Evolutionary conservation across 176 grass and related monocot species (phyloP), one percentile per base, ranked within the genome.

Genomic region (Eragrostis nindensis): DNA sequence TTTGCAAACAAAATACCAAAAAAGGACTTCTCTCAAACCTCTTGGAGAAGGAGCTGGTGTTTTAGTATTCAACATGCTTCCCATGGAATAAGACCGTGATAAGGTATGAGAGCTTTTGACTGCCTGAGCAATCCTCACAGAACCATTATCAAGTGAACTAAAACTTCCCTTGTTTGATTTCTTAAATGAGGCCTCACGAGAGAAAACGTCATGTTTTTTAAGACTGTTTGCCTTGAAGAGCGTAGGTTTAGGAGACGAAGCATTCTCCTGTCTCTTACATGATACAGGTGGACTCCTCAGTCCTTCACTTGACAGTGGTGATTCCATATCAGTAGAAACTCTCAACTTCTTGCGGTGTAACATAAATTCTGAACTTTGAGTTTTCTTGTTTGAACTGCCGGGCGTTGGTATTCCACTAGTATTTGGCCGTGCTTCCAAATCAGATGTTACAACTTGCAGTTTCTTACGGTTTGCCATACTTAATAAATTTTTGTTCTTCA

Each of bases 71-170:
- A 84, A 57, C 39, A 68, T 73, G 64, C 70, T 90, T 76, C 83
- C 86, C 70, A 86, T 68, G 76, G 93, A 88, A 86, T 88, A 83
- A 49, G 86, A 91, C 55, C 86, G 82, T 52, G 91, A 90, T 54
- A 93, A 83, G 40, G 72, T 64, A 52, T 46, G 64, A 47, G 88
- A 90, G 86, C 62, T 90, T 64, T 85, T 91, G 17, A 67, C 30
- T 17, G 66, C 45, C 44, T 84, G 92, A 79, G 71, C 48, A 76
- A 52, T 66, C 62, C 79, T 82, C 52, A 40, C 68, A 38, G 43
- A 68, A 89, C 66, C 77, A 54, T 82, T 81, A 66, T 87, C 77
- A 68, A 68, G 22, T 68, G 62, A 56, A 54, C 82, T 82, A 56
- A 85, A 57, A 78, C 57, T 75, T 76, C 78, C 78, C 11, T 83